Conservation (phyloP, 768 basidiomycete genomes). For the Rubroboletus satanas region DNA sequence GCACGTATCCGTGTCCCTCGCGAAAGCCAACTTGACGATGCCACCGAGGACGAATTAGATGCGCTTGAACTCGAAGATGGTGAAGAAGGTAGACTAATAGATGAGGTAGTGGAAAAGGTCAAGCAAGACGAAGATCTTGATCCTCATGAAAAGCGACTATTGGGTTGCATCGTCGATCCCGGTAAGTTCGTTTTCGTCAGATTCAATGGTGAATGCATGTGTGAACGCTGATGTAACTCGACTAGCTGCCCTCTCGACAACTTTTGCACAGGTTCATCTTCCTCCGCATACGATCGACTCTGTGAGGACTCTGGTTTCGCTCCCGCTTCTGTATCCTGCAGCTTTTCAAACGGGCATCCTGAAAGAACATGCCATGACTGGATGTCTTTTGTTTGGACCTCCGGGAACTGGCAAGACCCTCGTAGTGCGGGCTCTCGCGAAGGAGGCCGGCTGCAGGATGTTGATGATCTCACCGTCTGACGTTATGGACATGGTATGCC, state of each 20-base stretch:
- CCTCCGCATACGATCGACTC: constrained; percentile 88
- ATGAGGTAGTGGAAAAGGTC: constrained; percentile 74
- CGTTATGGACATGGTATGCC: constrained; percentile 89
- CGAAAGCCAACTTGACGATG: constrained; percentile 37
- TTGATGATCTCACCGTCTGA: constrained; percentile 86
- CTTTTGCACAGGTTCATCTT: constrained; percentile 85
- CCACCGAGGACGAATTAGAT: constrained; percentile 29
- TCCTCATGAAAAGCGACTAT: constrained; percentile 71
- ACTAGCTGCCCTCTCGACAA: constrained; percentile 70
- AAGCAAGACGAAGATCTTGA: constrained; percentile 75
- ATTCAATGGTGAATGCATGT: neutral
- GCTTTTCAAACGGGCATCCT: constrained; percentile 88
- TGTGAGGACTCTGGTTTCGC: constrained; percentile 84
- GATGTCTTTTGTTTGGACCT: constrained; percentile 89
- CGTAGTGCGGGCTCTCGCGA: constrained; percentile 84
- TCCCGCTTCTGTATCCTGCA: constrained; percentile 81
- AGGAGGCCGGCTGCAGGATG: constrained; percentile 94
- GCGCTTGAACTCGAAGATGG: constrained; percentile 33
- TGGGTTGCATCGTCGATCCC: constrained; percentile 85
- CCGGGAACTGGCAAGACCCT: constrained; percentile 93
- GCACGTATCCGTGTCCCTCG: constrained; percentile 33
- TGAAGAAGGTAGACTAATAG: constrained; percentile 31
- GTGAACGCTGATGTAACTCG: constrained; percentile 5
- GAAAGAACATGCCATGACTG: constrained; percentile 88
- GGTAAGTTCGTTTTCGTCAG: constrained; percentile 36